Conservation (phyloP, 2,329 filamentous ascomycete species). For the Talaromyces marneffei region DNA sequence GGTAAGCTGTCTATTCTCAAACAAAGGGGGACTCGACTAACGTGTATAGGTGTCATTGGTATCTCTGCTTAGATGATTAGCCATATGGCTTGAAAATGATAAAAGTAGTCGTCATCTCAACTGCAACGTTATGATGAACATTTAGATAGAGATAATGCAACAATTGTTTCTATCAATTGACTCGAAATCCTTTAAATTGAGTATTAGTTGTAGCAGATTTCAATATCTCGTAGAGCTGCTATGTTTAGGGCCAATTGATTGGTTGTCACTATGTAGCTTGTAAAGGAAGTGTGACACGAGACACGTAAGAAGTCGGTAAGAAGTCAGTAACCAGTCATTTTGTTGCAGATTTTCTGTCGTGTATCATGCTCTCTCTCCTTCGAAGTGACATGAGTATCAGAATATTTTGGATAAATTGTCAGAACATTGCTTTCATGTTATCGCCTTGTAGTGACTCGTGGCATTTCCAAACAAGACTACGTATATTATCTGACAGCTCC, state of each 20-base stretch:
- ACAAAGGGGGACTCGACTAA: not conserved
- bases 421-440: not conserved
- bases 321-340: not conserved
- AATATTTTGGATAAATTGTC: not conserved
- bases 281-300: not conserved
- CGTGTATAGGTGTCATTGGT: conserved; percentile 71
- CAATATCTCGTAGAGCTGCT: not conserved
- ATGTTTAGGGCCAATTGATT: not conserved
- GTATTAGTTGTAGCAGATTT: not conserved
- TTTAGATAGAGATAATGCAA: conserved; percentile 10
- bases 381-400: not conserved
- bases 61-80: conserved; percentile 61
- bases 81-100: conserved; percentile 10
- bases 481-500: not conserved
- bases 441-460: not conserved
- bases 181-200: not conserved
- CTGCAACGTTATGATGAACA: conserved; percentile 7
- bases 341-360: not conserved
- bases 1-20: conserved; percentile 52
- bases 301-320: not conserved
- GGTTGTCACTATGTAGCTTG: not conserved
- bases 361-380: not conserved
- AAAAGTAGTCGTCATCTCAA: not conserved
- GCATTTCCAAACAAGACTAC: not conserved
- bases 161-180: not conserved